Evolutionary conservation across 805 yeast species (phyloP).

Genomic region (Ogataea nakhonphanomensis): DNA sequence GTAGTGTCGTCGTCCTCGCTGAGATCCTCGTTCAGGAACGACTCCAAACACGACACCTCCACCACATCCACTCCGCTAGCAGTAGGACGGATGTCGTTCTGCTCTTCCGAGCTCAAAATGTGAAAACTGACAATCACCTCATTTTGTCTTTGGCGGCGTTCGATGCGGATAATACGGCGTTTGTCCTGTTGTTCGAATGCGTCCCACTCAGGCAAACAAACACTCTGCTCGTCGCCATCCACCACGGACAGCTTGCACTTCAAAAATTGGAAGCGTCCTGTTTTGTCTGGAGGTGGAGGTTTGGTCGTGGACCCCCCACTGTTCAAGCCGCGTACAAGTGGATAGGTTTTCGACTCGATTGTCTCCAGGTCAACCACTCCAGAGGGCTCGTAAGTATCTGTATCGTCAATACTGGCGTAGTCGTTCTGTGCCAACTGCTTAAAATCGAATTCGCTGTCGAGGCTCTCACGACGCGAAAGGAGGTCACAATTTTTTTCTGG

Average conservation of each 20-base stretch:
- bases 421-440: constrained; percentile 11
- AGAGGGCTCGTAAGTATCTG: constrained; percentile 1
- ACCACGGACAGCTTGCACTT: constrained; percentile 48
- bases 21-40: constrained; percentile 28
- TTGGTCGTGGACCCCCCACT: constrained; percentile 56
- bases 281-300: constrained; percentile 44
- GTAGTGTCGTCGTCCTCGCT: constrained; percentile 22
- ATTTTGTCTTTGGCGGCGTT: constrained; percentile 48
- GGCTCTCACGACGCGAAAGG: constrained; percentile 22
- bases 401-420: constrained; percentile 1
- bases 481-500: constrained; percentile 13
- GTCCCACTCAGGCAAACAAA: constrained; percentile 53
- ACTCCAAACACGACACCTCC: constrained; percentile 59
- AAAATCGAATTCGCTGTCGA: constrained; percentile 22
- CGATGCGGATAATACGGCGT: constrained; percentile 56
- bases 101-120: constrained; percentile 49
- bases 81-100: constrained; percentile 36
- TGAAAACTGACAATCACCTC: constrained; percentile 46
- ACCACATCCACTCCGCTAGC: constrained; percentile 44
- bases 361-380: constrained; percentile 12
- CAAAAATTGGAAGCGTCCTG: constrained; percentile 30
- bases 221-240: constrained; percentile 44
- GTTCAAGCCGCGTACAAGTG: constrained; percentile 53
- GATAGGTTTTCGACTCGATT: constrained; percentile 28
- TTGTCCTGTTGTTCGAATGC: constrained; percentile 43